These are phyloP conservation scores for Cladochytrium replicatum DNA, from an alignment of 192 early-diverging fungal genomes.

Conservation along the genomic window DNA sequence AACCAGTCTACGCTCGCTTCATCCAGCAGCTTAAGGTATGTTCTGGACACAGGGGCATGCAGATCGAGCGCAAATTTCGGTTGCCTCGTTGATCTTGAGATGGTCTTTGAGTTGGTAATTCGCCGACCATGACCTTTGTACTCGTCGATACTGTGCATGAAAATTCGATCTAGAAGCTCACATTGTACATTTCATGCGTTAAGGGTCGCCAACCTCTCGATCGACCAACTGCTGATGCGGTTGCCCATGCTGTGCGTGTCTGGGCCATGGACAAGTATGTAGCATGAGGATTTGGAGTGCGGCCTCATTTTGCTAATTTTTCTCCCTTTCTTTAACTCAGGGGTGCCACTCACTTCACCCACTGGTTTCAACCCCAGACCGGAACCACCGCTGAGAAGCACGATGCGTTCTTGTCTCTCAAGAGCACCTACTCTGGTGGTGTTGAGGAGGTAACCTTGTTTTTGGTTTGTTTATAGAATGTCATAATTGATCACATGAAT, in stretches of 20 bases:
- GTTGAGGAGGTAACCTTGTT: conserved; percentile 63
- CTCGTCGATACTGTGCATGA: no score
- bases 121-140: no score
- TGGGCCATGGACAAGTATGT: conserved; percentile 86
- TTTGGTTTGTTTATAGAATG: conserved; percentile 8
- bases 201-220: conserved; percentile 82
- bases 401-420: conserved; percentile 91
- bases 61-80: no score
- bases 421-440: conserved; percentile 66
- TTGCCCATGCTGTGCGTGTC: conserved; percentile 94
- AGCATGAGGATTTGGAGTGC: not conserved
- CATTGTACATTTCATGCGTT: no score
- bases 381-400: conserved; percentile 99
- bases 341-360: conserved; percentile 96
- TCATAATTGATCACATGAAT: no score
- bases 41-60: no score
- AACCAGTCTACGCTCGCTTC: conserved; percentile 90
- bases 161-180: no score
- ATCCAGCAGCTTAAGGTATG: conserved; percentile 73
- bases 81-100: no score
- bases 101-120: no score
- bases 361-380: conserved; percentile 99
- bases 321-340: conserved; percentile 22
- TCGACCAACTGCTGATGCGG: conserved; percentile 90
- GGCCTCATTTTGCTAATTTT: not conserved